These are phyloP conservation scores for Plasmopara viticola DNA, from an alignment of 352 stramenopile species.

Conservation along the genomic window DNA sequence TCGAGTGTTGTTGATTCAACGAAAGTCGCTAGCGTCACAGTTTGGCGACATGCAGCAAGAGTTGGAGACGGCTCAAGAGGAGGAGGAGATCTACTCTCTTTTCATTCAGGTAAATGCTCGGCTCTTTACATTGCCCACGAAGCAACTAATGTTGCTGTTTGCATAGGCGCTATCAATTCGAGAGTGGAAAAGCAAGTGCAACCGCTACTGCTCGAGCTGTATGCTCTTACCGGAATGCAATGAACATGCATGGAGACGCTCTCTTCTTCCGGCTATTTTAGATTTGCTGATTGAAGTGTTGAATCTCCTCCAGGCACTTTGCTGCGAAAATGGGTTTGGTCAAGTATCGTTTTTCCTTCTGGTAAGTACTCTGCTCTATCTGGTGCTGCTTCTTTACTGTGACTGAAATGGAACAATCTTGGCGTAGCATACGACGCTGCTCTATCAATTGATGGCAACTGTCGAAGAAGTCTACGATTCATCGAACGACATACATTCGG, in stretches of 20 bases:
- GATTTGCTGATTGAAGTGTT: constrained; percentile 31
- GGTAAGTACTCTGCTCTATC: constrained; percentile 13
- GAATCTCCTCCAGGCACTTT: constrained; percentile 31
- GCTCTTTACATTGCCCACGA: not conserved
- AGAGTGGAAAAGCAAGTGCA: constrained; percentile 28
- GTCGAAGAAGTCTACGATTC: constrained; percentile 27
- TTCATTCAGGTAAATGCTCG: constrained; percentile 32
- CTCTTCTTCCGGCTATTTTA: constrained; percentile 35
- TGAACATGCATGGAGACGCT: constrained; percentile 19
- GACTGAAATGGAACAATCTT: not conserved
- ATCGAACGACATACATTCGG: constrained; percentile 8
- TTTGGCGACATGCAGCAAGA: constrained; percentile 31
- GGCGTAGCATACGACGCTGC: constrained; percentile 37
- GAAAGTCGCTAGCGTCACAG: constrained; percentile 9
- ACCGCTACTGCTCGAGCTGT: constrained; percentile 21
- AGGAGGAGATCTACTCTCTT: constrained; percentile 29
- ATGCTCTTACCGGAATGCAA: constrained; percentile 22
- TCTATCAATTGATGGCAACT: constrained; percentile 36
- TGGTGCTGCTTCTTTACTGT: not conserved
- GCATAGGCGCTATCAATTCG: constrained; percentile 38
- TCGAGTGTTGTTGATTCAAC: constrained; percentile 25
- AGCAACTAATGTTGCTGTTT: not conserved
- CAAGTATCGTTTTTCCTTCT: constrained; percentile 25
- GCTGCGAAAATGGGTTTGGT: constrained; percentile 14
- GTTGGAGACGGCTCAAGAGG: constrained; percentile 21